Evolutionary conservation across 1,284 basidiomycete genomes (phyloP).

Genomic region (Heterobasidion occidentale): DNA sequence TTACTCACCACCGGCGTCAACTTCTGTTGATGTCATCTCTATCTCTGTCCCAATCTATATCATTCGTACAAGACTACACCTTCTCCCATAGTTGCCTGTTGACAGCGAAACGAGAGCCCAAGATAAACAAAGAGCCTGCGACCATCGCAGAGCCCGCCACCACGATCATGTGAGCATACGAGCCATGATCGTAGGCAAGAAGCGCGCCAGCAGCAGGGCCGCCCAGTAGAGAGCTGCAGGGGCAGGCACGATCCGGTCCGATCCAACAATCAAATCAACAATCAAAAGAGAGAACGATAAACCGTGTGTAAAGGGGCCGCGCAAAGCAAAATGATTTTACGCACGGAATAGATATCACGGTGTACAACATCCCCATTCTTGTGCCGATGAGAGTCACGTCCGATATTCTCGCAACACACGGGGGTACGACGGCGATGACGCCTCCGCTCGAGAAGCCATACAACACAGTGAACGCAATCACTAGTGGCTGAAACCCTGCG

Average conservation of each 20-base stretch:
- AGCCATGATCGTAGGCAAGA: not conserved
- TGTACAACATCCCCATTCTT: conserved; percentile 2
- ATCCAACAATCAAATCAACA: not conserved
- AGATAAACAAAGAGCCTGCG: not conserved
- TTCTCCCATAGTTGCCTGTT: not conserved
- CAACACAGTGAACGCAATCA: conserved; percentile 44
- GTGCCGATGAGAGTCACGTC: not conserved
- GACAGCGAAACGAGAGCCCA: not conserved
- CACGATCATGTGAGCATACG: not conserved
- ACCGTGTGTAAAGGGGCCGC: not conserved
- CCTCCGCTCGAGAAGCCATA: conserved; percentile 32
- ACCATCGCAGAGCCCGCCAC: not conserved
- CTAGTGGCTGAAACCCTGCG: conserved; percentile 10
- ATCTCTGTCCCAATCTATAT: too few relatives aligned
- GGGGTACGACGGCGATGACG: conserved; percentile 1
- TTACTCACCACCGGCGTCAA: too few relatives aligned
- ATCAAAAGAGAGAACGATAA: not conserved
- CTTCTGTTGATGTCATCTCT: too few relatives aligned
- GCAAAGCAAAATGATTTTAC: not conserved
- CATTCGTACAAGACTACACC: not conserved
- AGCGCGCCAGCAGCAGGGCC: not conserved
- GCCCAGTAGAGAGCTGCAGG: not conserved
- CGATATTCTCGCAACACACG: conserved; percentile 2
- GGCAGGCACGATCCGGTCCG: not conserved
- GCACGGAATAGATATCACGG: conserved; percentile 1